phyloP scores from a whole-genome alignment of 2,329 filamentous ascomycete species.

The Cryphonectria carpinicola region DNA sequence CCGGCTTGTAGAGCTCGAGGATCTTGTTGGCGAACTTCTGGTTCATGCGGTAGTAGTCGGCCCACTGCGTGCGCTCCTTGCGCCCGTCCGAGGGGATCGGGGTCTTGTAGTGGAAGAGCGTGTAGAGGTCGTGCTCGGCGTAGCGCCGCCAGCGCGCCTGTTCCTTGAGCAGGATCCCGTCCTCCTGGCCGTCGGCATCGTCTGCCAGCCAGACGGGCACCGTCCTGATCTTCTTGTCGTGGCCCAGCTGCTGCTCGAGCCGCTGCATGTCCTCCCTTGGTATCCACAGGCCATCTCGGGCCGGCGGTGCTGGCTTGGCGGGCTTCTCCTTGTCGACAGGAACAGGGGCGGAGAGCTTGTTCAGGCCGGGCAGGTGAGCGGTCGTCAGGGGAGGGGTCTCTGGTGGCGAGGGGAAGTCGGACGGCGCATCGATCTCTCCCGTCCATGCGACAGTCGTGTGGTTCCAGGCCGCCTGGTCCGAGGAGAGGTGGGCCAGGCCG shows the following conservation, averaged over 20 bases:
- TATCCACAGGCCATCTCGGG: conserved; percentile 72
- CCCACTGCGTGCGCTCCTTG: conserved; percentile 81
- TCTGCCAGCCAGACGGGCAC: conserved; percentile 89
- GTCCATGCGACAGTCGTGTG: conserved; percentile 96
- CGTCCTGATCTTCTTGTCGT: conserved; percentile 76
- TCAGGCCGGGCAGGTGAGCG: conserved; percentile 61
- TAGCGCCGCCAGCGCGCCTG: conserved; percentile 88
- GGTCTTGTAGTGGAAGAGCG: conserved; percentile 94
- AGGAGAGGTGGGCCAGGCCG: conserved; percentile 85
- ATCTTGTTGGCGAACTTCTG: conserved; percentile 90
- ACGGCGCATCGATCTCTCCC: conserved; percentile 72
- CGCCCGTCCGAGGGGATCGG: conserved; percentile 87
- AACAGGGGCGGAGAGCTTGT: conserved; percentile 78
- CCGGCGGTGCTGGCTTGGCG: conserved; percentile 55
- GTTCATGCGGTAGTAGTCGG: conserved; percentile 92
- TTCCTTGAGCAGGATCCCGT: conserved; percentile 77
- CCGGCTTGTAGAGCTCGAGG: conserved; percentile 85
- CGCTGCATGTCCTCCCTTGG: conserved; percentile 69
- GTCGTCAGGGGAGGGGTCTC: conserved; percentile 54
- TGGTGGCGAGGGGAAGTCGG: conserved; percentile 50
- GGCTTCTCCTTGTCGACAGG: conserved; percentile 68
- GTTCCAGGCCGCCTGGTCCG: conserved; percentile 82
- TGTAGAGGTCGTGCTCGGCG: conserved; percentile 89
- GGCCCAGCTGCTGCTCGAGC: conserved; percentile 74
- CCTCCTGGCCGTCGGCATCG: conserved; percentile 66